Evolutionary conservation across 1,284 basidiomycete species (phyloP).

Genomic region (Trametes polyzona): DNA sequence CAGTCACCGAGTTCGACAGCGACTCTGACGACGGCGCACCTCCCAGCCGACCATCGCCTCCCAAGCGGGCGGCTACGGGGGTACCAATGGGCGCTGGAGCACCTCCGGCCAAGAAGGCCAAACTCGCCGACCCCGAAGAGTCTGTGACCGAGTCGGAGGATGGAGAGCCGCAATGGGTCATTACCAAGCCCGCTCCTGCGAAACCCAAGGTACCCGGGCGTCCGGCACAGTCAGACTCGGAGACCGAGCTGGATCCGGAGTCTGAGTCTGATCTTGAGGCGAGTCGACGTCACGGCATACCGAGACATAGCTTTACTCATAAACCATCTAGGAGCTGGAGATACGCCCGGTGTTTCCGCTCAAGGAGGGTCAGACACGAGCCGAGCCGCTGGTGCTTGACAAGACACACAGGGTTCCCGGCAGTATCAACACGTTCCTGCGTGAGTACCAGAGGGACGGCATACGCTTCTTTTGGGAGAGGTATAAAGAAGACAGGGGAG

Average conservation of each 20-base stretch:
- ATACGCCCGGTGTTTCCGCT: slow-evolving; percentile 61
- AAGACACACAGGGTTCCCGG: slow-evolving; percentile 58
- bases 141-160: slow-evolving; percentile 1
- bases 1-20: slow-evolving; percentile 20
- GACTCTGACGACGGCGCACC: slow-evolving; percentile 13
- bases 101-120: slow-evolving; percentile 10
- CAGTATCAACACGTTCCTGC: slow-evolving; percentile 77
- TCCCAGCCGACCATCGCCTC: background rate
- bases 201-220: background rate
- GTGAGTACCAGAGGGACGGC: slow-evolving; percentile 86
- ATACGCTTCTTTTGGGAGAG: slow-evolving; percentile 74
- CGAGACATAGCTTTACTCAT: too few relatives aligned
- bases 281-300: too few relatives aligned
- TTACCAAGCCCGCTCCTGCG: background rate
- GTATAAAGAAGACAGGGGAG: slow-evolving; percentile 67
- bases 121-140: background rate
- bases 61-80: slow-evolving; percentile 8
- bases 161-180: background rate
- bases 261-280: slow-evolving; percentile 5
- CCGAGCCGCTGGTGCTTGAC: slow-evolving; percentile 42
- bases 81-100: background rate
- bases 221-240: slow-evolving; percentile 22
- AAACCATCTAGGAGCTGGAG: slow-evolving; percentile 8
- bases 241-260: slow-evolving; percentile 26
- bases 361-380: slow-evolving; percentile 43